Percentiles rank a stretch among this genome's conserved stretches.
These are phyloP conservation scores for Salix purpurea DNA, from an alignment of 345 rosid genomes.

Conservation along the genomic window DNA sequence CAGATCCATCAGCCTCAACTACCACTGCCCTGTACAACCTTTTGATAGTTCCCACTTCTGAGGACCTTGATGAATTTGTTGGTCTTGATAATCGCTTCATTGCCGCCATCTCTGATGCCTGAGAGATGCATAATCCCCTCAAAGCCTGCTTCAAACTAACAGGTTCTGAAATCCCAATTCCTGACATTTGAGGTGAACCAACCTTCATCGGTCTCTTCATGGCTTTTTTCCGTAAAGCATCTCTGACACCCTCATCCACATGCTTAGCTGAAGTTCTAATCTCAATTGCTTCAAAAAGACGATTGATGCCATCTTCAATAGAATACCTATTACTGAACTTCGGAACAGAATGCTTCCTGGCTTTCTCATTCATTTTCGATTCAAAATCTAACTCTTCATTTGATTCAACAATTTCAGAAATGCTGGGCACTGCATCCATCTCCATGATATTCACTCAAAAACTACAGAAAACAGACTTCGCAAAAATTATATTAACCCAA, in stretches of 20 bases:
- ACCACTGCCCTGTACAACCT: conserved; percentile 59
- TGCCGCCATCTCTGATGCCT: conserved; percentile 86
- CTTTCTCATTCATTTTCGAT: conserved; percentile 21
- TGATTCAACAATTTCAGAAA: conserved; percentile 58
- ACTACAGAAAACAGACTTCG: conserved; percentile 2
- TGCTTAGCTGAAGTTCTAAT: conserved; percentile 41
- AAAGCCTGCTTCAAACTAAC: conserved; percentile 80
- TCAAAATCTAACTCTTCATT: conserved; percentile 33
- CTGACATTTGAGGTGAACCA: conserved; percentile 50
- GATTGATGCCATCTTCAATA: conserved; percentile 67
- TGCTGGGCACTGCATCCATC: conserved; percentile 38
- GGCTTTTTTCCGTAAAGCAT: conserved; percentile 48
- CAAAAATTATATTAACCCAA: conserved; percentile 35
- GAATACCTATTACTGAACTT: conserved; percentile 43
- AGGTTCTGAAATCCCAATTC: conserved; percentile 65
- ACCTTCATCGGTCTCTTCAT: conserved; percentile 67
- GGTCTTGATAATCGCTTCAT: conserved; percentile 63
- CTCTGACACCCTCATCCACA: conserved; percentile 33
- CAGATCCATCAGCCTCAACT: conserved; percentile 55
- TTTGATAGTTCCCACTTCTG: conserved; percentile 60
- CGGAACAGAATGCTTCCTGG: conserved; percentile 20
- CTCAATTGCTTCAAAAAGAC: conserved; percentile 60
- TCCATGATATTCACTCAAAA: conserved; percentile 13
- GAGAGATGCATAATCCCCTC: conserved; percentile 74
- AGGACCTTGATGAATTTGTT: conserved; percentile 35